These are phyloP conservation scores for Aspergillaceae sp. DNA, from an alignment of 2,329 filamentous ascomycete species.

Conservation along the genomic window DNA sequence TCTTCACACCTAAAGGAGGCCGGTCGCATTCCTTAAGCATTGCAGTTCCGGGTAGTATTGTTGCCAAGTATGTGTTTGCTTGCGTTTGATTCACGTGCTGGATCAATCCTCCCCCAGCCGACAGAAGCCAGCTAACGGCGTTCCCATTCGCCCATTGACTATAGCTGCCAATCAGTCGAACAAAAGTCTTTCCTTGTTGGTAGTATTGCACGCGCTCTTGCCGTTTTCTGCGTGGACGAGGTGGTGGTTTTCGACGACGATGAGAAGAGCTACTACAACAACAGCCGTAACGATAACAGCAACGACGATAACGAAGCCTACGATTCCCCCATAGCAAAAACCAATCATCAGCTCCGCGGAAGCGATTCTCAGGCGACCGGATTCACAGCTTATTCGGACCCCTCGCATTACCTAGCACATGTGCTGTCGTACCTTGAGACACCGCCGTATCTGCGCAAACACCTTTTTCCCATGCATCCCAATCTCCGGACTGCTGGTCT, in stretches of 20 bases:
- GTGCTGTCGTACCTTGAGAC: constrained; percentile 75
- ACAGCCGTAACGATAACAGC: constrained; percentile 41
- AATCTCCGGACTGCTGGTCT: constrained; percentile 66
- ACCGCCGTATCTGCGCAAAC: constrained; percentile 69
- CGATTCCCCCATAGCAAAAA: constrained; percentile 15
- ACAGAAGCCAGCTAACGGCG: not conserved
- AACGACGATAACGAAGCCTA: constrained; percentile 39
- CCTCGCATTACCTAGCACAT: constrained; percentile 70
- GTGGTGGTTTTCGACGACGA: constrained; percentile 72
- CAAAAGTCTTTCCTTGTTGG: constrained; percentile 65
- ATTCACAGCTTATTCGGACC: constrained; percentile 60
- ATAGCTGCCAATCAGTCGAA: constrained; percentile 62
- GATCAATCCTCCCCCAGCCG: not conserved
- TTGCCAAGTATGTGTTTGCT: constrained; percentile 53
- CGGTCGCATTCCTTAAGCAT: constrained; percentile 67
- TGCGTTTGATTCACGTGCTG: not conserved
- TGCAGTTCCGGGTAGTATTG: constrained; percentile 68
- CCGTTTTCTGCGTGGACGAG: constrained; percentile 78
- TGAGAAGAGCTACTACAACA: constrained; percentile 36
- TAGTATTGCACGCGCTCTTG: constrained; percentile 69
- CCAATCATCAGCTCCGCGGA: constrained; percentile 4
- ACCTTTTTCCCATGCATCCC: constrained; percentile 68
- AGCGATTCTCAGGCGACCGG: constrained; percentile 21
- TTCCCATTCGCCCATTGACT: not conserved
- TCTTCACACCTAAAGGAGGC: constrained; percentile 57